Base-by-base conservation (phyloP, 2,329 filamentous ascomycete genomes). In the Epichloe sp. region DNA sequence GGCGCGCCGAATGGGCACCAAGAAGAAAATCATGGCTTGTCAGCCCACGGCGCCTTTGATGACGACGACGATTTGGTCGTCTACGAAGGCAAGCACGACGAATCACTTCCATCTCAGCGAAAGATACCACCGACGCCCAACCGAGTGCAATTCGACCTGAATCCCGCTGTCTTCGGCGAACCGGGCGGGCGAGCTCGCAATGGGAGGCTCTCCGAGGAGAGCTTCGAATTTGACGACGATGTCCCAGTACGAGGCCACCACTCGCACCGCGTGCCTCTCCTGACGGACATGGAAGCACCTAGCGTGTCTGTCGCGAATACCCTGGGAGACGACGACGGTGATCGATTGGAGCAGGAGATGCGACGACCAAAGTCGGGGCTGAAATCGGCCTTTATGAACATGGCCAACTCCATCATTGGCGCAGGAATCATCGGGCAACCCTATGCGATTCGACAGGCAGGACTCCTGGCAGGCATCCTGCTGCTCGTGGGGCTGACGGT, bases 401-500 rank as follows among this genome's bases (percentile, higher is more conserved):
- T 98, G 93, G 91, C 93, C 56, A 98, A 98, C 72, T 94, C 87
- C 60, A 98, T 98, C 65, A 96, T 98, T 58, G 82, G 82, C 40
- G 82, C 82, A 2, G 81, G 82, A 49, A 85, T 85, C 66, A 84
- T 85, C 61, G 81, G 87, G 3, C 93, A 98, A 69, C 90, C 93
- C 12, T 98, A 97, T 69, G 93, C 93, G n/a, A 85, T 98, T 63
- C 82, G 81, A 53, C 90, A 97, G 71, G 93, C 93, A 7, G 93
- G 93, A 6, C 77, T 98, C 59, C 65, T 87, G 15, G 84, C 86
- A 38, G 93, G 93, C 31, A 74, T 91, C 5, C 61, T 88, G 45
- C 77, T 98, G 51, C 78, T 98, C 19, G 69, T 95, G 26, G 76
- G 70, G 6, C 76, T 98, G 56, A 97, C 93, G 0, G 66, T 93